Percentiles rank a stretch among this genome's conserved stretches.
These are phyloP conservation scores for Stachybotrys chlorohalonatus DNA, from an alignment of 2,329 filamentous ascomycete genomes.

Conservation along the genomic window DNA sequence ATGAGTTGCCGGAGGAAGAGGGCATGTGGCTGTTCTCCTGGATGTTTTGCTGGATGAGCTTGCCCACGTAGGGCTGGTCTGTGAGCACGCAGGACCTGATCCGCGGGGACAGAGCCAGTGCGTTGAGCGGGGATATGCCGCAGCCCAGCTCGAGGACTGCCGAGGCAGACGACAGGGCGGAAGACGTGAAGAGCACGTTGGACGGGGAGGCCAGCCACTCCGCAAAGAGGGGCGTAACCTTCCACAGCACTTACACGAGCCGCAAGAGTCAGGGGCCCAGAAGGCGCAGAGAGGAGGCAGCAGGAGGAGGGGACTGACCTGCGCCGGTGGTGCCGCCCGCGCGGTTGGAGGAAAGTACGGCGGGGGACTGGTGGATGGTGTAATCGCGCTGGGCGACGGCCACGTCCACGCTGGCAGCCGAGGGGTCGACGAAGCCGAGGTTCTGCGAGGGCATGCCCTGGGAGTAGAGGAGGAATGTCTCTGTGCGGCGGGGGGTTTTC, in stretches of 20 bases:
- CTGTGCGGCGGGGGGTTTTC: constrained; percentile 33
- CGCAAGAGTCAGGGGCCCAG: constrained; percentile 5
- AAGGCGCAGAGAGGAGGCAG: not conserved
- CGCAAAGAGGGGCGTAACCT: constrained; percentile 75
- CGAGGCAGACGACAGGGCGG: constrained; percentile 35
- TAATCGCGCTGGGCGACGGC: constrained; percentile 62
- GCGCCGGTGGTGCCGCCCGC: constrained; percentile 49
- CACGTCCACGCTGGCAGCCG: constrained; percentile 55
- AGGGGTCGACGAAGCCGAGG: constrained; percentile 77
- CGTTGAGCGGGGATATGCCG: constrained; percentile 75
- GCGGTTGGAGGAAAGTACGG: constrained; percentile 68
- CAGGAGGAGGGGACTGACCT: constrained; percentile 22
- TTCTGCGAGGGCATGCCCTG: constrained; percentile 64
- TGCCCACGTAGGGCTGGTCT: constrained; percentile 79
- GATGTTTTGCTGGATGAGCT: constrained; percentile 69
- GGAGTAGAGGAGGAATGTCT: constrained; percentile 82
- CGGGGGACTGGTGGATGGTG: constrained; percentile 73
- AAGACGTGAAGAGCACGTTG: constrained; percentile 51
- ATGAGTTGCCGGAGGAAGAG: constrained; percentile 4
- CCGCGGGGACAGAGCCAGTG: constrained; percentile 53
- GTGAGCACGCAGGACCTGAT: constrained; percentile 67
- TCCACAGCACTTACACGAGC: constrained; percentile 65
- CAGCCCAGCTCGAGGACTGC: constrained; percentile 80
- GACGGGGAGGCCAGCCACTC: constrained; percentile 60
- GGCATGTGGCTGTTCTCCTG: constrained; percentile 40